Evolutionary conservation across 805 yeast species (phyloP), one percentile per base, ranked within the genome.

Genomic region (Kodamaea laetipori): DNA sequence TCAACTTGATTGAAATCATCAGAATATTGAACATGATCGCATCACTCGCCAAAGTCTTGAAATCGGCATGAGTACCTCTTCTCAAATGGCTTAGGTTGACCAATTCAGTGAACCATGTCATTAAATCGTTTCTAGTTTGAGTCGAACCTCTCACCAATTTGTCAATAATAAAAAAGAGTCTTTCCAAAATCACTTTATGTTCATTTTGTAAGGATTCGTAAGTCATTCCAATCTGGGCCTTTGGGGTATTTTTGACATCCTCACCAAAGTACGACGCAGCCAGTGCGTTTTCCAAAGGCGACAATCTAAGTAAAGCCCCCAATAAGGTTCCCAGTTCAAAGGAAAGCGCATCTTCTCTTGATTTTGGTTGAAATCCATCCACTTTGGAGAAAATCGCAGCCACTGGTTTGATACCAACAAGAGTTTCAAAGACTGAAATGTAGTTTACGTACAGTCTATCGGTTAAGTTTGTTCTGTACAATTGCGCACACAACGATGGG

Each of bases 81-180:
- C 98, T 81, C 52, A 88, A 75, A 63, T 90, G 97, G 59, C 90
- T 90, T 39, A 78, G 74, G 55, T 92, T 87, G n/a, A 88, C 77
- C 31, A 89, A 73, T 19, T 74, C 75, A 1, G 86, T 84, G 63
- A 90, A 81, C 73, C 83, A 90, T 37, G 73, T 65, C 52, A 94
- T 65, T 39, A 90, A 57, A 31, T 69, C 81, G 27, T 69, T 68
- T 48, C 98, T 77, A 0, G 96, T 77, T 9, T 69, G 66, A 0
- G 76, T 66, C 4, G 89, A 81, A 0, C 89, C 87, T 49, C 98
- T 74, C 10, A 94, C 77, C 35, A 94, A 74, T 54, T 78, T 82
- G 58, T 90, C 86, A 41, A 82, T 64, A 30, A 94, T 79, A 50
- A 69, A 74, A 56, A 87, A 89, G 31, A 90, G 69, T 44, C 87